These are phyloP conservation scores for Saturnispora halmiae DNA, from an alignment of 805 yeast genomes.

Conservation along the genomic window DNA sequence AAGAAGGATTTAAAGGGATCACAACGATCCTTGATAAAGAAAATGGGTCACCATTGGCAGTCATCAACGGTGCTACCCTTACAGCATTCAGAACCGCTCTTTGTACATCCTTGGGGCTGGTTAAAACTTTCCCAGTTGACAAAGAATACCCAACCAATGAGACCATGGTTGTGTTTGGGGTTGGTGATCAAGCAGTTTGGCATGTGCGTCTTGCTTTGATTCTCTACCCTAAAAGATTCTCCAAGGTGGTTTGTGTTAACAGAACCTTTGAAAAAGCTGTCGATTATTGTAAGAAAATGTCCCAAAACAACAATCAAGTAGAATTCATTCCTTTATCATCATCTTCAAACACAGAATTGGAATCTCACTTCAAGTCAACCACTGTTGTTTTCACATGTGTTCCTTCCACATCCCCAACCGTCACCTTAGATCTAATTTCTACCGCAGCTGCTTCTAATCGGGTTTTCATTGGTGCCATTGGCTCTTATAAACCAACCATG, in stretches of 20 bases:
- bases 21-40: conserved; percentile 41
- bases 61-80: conserved; percentile 47
- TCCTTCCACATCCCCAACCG: conserved; percentile 45
- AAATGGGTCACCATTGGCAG: conserved; percentile 44
- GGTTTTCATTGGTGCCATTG: conserved; percentile 52
- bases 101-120: conserved; percentile 41
- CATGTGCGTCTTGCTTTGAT: conserved; percentile 39
- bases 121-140: conserved; percentile 27
- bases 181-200: conserved; percentile 61
- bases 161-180: conserved; percentile 41
- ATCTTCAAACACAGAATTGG: conserved; percentile 17
- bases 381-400: conserved; percentile 50
- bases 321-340: conserved; percentile 16
- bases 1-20: conserved; percentile 51
- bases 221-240: conserved; percentile 32
- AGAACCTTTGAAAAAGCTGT: conserved; percentile 35
- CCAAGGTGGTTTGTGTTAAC: conserved; percentile 37
- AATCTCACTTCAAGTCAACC: conserved; percentile 29
- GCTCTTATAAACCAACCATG: conserved; percentile 63
- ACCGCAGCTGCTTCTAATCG: too few relatives aligned
- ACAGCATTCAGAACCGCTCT: conserved; percentile 65
- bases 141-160: conserved; percentile 15
- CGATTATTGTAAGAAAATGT: conserved; percentile 24
- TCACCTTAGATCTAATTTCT: conserved; percentile 25
- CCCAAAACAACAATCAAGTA: conserved; percentile 26